A percentile compares a stretch with the other conserved stretches of the same genome.
These are phyloP conservation scores for Scorias spongiosa DNA, from an alignment of 2,329 filamentous ascomycete genomes.

Conservation along the genomic window DNA sequence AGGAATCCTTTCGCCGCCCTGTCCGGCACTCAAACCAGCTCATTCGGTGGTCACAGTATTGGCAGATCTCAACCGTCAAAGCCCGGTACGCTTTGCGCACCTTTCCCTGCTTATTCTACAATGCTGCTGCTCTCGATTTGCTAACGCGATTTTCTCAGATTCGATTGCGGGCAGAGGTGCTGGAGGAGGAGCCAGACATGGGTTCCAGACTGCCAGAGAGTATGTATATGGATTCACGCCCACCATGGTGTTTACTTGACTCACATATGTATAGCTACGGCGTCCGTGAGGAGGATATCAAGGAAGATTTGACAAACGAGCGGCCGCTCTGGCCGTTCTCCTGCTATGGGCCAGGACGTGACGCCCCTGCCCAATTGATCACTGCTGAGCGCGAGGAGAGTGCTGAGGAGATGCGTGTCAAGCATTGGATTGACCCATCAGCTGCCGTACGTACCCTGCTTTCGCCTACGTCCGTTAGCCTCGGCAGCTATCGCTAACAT, in stretches of 20 bases:
- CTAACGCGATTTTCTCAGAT: no score
- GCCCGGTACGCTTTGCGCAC: no score
- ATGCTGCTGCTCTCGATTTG: no score
- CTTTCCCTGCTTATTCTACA: no score
- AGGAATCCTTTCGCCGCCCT: slow-evolving; percentile 45
- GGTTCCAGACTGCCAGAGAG: no score
- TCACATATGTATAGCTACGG: slow-evolving; percentile 26
- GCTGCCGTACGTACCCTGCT: slow-evolving; percentile 35
- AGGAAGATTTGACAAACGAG: slow-evolving; percentile 30
- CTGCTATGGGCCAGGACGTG: slow-evolving; percentile 62
- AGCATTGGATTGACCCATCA: slow-evolving; percentile 50
- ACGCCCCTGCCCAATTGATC: slow-evolving; percentile 70
- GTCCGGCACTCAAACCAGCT: slow-evolving; percentile 1
- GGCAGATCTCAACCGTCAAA: no score
- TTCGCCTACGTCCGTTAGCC: not conserved
- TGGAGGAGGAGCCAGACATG: no score
- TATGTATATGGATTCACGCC: no score
- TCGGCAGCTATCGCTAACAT: not conserved
- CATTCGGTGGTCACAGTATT: no score
- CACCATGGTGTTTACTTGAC: not conserved
- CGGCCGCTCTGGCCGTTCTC: slow-evolving; percentile 76
- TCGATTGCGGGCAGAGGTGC: no score
- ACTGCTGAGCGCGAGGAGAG: slow-evolving; percentile 74
- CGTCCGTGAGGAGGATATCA: slow-evolving; percentile 45
- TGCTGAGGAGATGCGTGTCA: slow-evolving; percentile 68